A percentile compares a stretch with the other conserved stretches of the same genome.
These are phyloP conservation scores for Sporopachydermia quercuum DNA, from an alignment of 805 yeast genomes.

Conservation along the genomic window DNA sequence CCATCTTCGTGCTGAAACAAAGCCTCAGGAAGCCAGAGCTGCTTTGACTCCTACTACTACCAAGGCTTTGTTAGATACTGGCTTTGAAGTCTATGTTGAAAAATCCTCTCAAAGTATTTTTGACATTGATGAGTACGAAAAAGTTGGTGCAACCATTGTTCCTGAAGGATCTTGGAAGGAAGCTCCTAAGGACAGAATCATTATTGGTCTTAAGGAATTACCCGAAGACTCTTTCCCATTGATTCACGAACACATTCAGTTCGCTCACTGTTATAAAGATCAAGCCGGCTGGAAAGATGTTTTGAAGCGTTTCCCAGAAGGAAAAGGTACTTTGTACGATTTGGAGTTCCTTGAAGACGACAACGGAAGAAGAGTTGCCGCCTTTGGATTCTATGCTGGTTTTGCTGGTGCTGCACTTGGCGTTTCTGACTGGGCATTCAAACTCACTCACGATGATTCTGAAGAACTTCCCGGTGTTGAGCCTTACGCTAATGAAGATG, in stretches of 20 bases:
- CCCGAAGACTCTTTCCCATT: conserved; percentile 83
- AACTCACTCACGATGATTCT: conserved; percentile 52
- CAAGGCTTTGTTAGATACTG: conserved; percentile 69
- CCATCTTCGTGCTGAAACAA: conserved; percentile 92
- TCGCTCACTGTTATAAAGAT: conserved; percentile 96
- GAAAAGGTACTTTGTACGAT: conserved; percentile 84
- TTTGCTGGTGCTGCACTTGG: conserved; percentile 99
- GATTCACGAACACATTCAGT: conserved; percentile 91
- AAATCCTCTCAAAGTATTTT: conserved; percentile 76
- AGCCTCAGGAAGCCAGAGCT: conserved; percentile 95
- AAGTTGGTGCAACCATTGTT: conserved; percentile 76
- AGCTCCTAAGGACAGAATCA: conserved; percentile 84
- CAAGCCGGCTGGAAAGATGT: conserved; percentile 97
- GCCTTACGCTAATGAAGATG: conserved; percentile 72
- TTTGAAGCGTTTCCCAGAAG: conserved; percentile 74
- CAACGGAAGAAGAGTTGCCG: conserved; percentile 96
- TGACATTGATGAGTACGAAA: conserved; percentile 54
- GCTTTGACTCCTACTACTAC: conserved; percentile 90
- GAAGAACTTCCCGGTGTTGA: conserved; percentile 65
- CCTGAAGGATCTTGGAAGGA: conserved; percentile 87
- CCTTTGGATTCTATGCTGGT: conserved; percentile 99
- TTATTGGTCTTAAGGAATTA: conserved; percentile 87
- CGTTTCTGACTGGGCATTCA: conserved; percentile 85
- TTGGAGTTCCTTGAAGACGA: conserved; percentile 89
- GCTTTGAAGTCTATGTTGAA: conserved; percentile 81